phyloP scores from a whole-genome alignment of 2,329 filamentous ascomycete genomes.

The Elsinoe batatas region DNA sequence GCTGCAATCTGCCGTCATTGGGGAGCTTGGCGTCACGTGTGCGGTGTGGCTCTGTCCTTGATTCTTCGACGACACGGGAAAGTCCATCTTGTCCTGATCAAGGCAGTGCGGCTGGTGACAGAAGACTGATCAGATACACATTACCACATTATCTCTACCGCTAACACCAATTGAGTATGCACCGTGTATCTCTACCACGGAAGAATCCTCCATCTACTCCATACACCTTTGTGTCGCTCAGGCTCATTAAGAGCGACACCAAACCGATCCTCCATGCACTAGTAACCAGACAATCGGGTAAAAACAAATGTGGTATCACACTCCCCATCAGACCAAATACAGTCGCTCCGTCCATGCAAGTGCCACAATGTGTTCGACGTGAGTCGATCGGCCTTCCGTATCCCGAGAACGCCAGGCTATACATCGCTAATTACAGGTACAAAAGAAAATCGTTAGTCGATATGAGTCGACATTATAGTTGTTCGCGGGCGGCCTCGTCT shows the following conservation, averaged over 20 bases:
- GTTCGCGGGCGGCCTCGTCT: neutral
- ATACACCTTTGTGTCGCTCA: neutral
- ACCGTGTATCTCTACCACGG: neutral
- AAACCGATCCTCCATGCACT: neutral
- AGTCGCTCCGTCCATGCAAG: neutral
- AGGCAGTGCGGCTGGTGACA: neutral
- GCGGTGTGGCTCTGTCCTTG: neutral
- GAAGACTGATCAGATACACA: conserved; percentile 10
- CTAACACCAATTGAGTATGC: neutral
- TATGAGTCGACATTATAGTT: neutral
- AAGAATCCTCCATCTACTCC: neutral
- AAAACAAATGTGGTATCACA: conserved; percentile 10
- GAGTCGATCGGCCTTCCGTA: neutral
- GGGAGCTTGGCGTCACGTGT: neutral
- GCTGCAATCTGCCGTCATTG: conserved; percentile 1
- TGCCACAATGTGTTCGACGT: neutral
- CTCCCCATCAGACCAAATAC: neutral
- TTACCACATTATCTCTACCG: conserved; percentile 10
- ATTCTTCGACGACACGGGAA: neutral
- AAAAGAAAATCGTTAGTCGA: neutral
- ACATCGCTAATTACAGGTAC: conserved; percentile 3
- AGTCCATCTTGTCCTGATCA: neutral
- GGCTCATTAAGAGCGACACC: conserved; percentile 8
- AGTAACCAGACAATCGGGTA: neutral
- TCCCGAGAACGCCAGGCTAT: conserved; percentile 5